Evolutionary conservation across 164 flowering plant genomes (phyloP).

Genomic region (Macadamia integrifolia): DNA sequence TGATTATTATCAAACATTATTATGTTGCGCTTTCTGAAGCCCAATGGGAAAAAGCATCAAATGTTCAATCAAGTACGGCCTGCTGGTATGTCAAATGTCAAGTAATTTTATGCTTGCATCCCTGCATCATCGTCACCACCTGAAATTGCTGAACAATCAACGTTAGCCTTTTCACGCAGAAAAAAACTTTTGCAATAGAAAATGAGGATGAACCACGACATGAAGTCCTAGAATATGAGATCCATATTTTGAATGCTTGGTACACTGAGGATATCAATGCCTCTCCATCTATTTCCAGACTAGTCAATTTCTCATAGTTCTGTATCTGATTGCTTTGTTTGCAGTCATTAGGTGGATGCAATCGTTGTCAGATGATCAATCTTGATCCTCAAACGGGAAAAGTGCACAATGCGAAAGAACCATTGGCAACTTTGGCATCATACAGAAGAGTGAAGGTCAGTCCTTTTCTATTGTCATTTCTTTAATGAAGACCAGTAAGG

Average conservation of each 20-base stretch:
- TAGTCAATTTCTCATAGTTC: not conserved
- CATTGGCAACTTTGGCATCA: slow-evolving; percentile 85
- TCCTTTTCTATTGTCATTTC: not conserved
- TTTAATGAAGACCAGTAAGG: not conserved
- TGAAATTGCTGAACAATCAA: too few species aligned
- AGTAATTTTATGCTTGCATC: not conserved
- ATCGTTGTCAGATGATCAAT: slow-evolving; percentile 92
- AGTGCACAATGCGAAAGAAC: slow-evolving; percentile 56
- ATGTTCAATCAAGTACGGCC: not conserved
- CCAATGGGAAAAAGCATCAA: not conserved
- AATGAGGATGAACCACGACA: too few species aligned
- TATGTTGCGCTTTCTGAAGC: not conserved
- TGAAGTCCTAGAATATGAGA: too few species aligned
- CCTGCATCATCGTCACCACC: too few species aligned
- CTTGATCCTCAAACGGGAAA: slow-evolving; percentile 30
- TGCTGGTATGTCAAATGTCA: not conserved
- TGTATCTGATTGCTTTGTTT: slow-evolving; percentile 1
- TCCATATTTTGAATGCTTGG: too few species aligned
- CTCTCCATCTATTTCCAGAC: not conserved
- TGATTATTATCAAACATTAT: not conserved
- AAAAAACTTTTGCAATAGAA: too few species aligned
- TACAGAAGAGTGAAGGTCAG: slow-evolving; percentile 77
- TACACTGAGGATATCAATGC: not conserved
- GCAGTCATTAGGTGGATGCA: slow-evolving; percentile 94
- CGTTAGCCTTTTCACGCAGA: too few species aligned